phyloP scores from a whole-genome alignment of 2,329 filamentous ascomycete species.

The Trichoderma semiorbis region DNA sequence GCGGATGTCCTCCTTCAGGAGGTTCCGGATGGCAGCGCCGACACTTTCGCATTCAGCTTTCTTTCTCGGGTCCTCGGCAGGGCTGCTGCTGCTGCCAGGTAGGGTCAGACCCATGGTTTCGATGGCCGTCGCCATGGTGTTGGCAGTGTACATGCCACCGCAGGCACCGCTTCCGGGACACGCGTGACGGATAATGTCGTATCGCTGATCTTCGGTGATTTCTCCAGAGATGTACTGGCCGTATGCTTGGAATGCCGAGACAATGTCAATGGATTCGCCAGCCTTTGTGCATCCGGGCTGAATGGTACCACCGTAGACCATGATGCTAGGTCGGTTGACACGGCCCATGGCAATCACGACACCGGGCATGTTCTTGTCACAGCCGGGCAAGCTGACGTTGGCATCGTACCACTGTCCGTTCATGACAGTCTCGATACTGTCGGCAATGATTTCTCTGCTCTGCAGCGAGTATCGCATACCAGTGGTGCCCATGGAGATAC shows the following conservation, averaged over 20 bases:
- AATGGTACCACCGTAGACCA: constrained; percentile 97
- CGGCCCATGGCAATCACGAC: constrained; percentile 91
- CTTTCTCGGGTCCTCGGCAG: constrained; percentile 71
- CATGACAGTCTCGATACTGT: constrained; percentile 99
- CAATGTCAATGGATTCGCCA: constrained; percentile 81
- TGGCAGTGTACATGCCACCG: constrained; percentile 89
- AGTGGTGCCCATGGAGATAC: constrained; percentile 95
- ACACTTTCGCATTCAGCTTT: constrained; percentile 67
- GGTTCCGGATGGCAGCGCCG: constrained; percentile 69
- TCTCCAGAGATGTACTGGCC: constrained; percentile 90
- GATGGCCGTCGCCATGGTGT: constrained; percentile 88
- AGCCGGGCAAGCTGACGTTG: constrained; percentile 94
- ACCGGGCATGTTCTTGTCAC: constrained; percentile 99
- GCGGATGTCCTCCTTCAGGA: constrained; percentile 72
- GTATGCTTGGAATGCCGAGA: constrained; percentile 97
- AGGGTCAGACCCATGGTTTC: constrained; percentile 87
- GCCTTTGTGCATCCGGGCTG: constrained; percentile 79
- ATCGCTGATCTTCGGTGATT: constrained; percentile 86
- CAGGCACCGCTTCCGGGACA: constrained; percentile 67
- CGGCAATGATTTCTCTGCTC: constrained; percentile 93
- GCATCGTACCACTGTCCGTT: constrained; percentile 98
- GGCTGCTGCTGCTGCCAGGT: constrained; percentile 77
- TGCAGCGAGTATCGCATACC: constrained; percentile 96
- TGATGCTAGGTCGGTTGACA: constrained; percentile 88
- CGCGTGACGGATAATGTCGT: constrained; percentile 90